Conservation (phyloP, 306 rosid genomes). For the Casuarina glauca region DNA sequence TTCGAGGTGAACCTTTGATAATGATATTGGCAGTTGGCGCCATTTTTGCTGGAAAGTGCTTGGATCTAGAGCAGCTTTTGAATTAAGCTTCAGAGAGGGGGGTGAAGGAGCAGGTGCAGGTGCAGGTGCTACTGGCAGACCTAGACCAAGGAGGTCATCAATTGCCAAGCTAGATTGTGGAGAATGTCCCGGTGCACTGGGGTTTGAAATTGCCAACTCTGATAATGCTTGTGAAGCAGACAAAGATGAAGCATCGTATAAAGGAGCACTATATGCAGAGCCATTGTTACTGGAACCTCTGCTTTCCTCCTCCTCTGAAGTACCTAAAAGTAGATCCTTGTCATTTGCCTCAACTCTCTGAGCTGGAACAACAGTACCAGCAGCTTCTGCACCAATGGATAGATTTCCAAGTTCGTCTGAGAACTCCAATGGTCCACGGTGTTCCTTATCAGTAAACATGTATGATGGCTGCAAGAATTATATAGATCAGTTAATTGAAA, state of each 20-base stretch:
- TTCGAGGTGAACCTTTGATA: slow-evolving; percentile 65
- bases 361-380: slow-evolving; percentile 75
- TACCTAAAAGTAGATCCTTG: slow-evolving; percentile 90
- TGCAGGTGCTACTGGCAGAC: slow-evolving; percentile 51
- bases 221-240: slow-evolving; percentile 56
- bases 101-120: slow-evolving; percentile 51
- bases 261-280: slow-evolving; percentile 84
- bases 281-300: slow-evolving; percentile 60
- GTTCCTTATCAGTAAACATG: slow-evolving; percentile 97
- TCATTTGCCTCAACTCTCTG: slow-evolving; percentile 90
- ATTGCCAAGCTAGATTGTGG: slow-evolving; percentile 64
- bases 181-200: slow-evolving; percentile 43
- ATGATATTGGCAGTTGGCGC: slow-evolving; percentile 90
- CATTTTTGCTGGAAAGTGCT: slow-evolving; percentile 94
- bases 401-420: slow-evolving; percentile 88
- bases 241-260: slow-evolving; percentile 54
- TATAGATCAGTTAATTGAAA: slow-evolving; percentile 19
- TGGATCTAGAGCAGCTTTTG: slow-evolving; percentile 86
- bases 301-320: slow-evolving; percentile 82
- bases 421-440: slow-evolving; percentile 88
- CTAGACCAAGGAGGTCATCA: slow-evolving; percentile 89
- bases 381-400: slow-evolving; percentile 66
- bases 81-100: slow-evolving; percentile 74
- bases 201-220: slow-evolving; percentile 51
- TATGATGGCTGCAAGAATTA: slow-evolving; percentile 88